Conservation (phyloP, 176 grass and related monocot species). For the Musa acuminata region DNA sequence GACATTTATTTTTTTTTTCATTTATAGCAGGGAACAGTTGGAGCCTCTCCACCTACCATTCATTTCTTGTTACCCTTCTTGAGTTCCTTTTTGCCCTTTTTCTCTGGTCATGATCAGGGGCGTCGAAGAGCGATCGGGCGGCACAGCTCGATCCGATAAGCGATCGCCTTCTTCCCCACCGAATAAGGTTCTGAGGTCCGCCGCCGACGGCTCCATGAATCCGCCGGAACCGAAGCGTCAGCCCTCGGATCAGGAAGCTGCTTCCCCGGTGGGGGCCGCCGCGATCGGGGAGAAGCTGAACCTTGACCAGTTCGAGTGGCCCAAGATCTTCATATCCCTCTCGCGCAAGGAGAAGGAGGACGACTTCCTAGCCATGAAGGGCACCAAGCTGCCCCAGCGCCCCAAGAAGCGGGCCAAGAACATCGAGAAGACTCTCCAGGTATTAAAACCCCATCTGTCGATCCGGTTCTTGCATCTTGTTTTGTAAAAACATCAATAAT, state of each 20-base stretch:
- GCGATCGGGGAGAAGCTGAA: slow-evolving; percentile 35
- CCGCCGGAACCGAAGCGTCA: slow-evolving; percentile 24
- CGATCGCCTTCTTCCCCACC: slow-evolving; percentile 12
- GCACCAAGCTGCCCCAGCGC: slow-evolving; percentile 65
- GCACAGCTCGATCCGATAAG: slow-evolving; percentile 15
- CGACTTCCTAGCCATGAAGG: slow-evolving; percentile 68
- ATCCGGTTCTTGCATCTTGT: background rate
- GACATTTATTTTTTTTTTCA: no score
- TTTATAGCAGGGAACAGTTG: background rate
- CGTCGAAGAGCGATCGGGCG: slow-evolving; percentile 37
- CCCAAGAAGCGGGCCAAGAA: slow-evolving; percentile 63
- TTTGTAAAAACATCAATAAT: no score
- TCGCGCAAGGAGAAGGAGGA: slow-evolving; percentile 81
- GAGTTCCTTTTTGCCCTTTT: slow-evolving; percentile 4
- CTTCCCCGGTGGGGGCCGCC: slow-evolving; percentile 13
- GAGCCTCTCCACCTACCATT: background rate
- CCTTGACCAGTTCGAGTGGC: slow-evolving; percentile 34
- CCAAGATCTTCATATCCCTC: slow-evolving; percentile 56
- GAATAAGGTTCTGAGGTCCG: background rate
- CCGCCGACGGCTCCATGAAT: slow-evolving; percentile 10
- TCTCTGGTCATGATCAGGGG: slow-evolving; percentile 48
- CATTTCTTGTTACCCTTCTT: background rate
- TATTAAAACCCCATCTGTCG: slow-evolving; percentile 10
- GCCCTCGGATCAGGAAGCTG: slow-evolving; percentile 8
- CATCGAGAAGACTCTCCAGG: slow-evolving; percentile 51